These are phyloP conservation scores for Pterocarpus santalinus DNA, from an alignment of 306 rosid genomes.

Conservation along the genomic window DNA sequence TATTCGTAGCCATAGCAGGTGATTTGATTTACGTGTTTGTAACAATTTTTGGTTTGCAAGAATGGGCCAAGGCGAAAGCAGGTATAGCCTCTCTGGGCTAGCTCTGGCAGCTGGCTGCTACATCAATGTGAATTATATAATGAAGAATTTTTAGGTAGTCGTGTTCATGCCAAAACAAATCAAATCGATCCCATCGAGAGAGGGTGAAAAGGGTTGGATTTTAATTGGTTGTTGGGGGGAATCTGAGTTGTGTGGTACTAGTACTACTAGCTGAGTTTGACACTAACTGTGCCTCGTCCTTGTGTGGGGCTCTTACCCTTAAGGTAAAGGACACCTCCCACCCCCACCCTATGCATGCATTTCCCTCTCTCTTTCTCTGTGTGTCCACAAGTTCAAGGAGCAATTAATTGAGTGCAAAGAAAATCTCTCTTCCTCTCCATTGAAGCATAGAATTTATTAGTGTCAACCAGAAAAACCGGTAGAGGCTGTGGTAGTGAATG, in stretches of 20 bases:
- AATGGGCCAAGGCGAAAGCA: constrained; percentile 2
- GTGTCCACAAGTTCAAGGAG: background rate
- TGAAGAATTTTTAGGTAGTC: constrained; percentile 54
- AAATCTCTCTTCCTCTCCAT: background rate
- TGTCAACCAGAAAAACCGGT: constrained; percentile 2
- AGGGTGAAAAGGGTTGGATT: constrained; percentile 40
- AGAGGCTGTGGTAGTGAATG: constrained; percentile 30
- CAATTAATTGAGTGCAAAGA: constrained; percentile 9
- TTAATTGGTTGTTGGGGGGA: constrained; percentile 36
- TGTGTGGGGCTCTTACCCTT: constrained; percentile 42
- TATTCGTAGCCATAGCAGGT: constrained; percentile 15
- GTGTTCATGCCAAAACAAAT: constrained; percentile 53
- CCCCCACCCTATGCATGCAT: constrained; percentile 17
- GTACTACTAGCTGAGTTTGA: constrained; percentile 32
- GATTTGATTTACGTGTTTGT: constrained; percentile 13
- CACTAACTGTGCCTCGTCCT: constrained; percentile 40
- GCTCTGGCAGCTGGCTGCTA: background rate
- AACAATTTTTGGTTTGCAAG: constrained; percentile 2
- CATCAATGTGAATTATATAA: constrained; percentile 15
- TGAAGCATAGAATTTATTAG: constrained; percentile 6
- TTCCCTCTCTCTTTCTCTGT: background rate
- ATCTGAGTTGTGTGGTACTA: constrained; percentile 34
- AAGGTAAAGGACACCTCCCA: constrained; percentile 20
- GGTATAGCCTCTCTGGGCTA: background rate
- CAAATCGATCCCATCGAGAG: constrained; percentile 49